phyloP scores from a whole-genome alignment of 176 grass and related monocot genomes.

The Bolboschoenus planiculmis region DNA sequence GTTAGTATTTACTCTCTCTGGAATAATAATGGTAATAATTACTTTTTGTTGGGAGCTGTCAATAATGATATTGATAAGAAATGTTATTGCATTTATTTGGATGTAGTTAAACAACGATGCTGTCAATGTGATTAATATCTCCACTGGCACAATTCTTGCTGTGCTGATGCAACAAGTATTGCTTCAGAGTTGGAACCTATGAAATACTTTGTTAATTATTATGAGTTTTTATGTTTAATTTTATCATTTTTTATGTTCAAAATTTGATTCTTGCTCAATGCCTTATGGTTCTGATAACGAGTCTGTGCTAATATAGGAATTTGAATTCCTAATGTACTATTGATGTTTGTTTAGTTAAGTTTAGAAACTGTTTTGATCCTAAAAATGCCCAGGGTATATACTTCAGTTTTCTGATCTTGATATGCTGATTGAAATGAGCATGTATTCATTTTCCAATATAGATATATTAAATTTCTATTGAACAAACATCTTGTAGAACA shows the following conservation, averaged over 20 bases:
- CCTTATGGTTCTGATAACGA: neutral
- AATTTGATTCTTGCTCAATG: neutral
- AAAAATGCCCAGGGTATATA: neutral
- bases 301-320: neutral
- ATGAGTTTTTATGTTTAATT: neutral
- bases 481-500: neutral
- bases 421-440: neutral
- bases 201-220: neutral
- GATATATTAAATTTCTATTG: neutral
- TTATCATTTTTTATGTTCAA: neutral
- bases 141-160: constrained; percentile 51
- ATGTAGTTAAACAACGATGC: constrained; percentile 85
- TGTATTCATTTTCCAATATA: neutral
- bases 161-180: constrained; percentile 54
- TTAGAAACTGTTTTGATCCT: neutral
- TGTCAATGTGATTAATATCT: constrained; percentile 87
- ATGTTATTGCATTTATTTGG: neutral
- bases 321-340: neutral
- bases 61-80: neutral
- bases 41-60: neutral
- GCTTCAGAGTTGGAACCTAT: constrained; percentile 30
- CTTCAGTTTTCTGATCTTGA: neutral
- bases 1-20: constrained; percentile 40
- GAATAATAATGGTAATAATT: constrained; percentile 3
- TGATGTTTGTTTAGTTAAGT: neutral